Conservation (phyloP, 2,329 filamentous ascomycete genomes). For the Dactylellina parvicollis region DNA sequence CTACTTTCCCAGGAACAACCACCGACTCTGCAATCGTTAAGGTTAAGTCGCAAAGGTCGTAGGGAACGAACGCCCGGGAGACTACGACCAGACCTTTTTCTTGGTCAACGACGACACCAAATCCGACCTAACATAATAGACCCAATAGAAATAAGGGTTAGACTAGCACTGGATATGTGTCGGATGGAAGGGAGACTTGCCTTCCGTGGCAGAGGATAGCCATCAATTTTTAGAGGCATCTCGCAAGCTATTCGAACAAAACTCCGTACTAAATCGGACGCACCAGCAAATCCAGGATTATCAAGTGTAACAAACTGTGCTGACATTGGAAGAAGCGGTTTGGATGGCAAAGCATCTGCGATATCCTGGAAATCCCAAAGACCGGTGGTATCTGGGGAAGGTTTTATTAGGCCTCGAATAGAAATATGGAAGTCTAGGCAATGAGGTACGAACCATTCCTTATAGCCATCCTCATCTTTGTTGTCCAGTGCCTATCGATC, state of each 20-base stretch:
- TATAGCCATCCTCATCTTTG: conserved; percentile 90
- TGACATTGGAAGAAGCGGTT: conserved; percentile 75
- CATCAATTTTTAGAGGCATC: conserved; percentile 95
- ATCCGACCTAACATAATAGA: conserved; percentile 71
- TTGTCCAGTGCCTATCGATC: conserved; percentile 93
- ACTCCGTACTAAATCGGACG: conserved; percentile 91
- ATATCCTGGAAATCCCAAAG: conserved; percentile 95
- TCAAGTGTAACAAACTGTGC: conserved; percentile 93
- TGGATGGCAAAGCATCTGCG: conserved; percentile 79
- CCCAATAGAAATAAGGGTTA: neutral
- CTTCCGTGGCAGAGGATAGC: conserved; percentile 93
- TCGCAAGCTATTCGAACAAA: conserved; percentile 93
- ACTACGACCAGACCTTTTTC: conserved; percentile 95
- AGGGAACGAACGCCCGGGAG: conserved; percentile 91
- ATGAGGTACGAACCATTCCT: conserved; percentile 69
- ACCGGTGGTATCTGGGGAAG: conserved; percentile 73
- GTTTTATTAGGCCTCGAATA: conserved; percentile 4
- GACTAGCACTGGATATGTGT: neutral
- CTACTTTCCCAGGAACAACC: conserved; percentile 89
- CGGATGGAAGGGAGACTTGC: conserved; percentile 26
- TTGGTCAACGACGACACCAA: conserved; percentile 96
- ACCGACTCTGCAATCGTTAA: conserved; percentile 97
- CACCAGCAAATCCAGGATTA: conserved; percentile 84
- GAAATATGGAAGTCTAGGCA: neutral
- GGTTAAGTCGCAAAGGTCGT: conserved; percentile 94